Percentiles rank a stretch among this genome's conserved stretches.
Conservation (phyloP, 371 early-diverging fungal genomes). For the Apophysomyces ossiformis region DNA sequence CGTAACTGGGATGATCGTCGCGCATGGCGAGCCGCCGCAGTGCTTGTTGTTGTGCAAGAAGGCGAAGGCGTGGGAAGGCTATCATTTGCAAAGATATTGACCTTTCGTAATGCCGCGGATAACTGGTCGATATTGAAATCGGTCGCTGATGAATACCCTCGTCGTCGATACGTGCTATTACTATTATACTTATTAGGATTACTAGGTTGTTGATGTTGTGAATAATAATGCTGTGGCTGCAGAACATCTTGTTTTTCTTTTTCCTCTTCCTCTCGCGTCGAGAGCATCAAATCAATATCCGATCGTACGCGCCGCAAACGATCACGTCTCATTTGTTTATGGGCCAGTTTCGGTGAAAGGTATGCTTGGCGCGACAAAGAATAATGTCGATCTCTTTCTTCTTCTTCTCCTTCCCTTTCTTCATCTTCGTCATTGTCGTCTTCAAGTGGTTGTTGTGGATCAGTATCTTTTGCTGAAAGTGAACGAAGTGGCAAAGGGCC, state of each 20-base stretch:
- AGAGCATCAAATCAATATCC: conserved; percentile 10
- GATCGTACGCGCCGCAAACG: conserved; percentile 25
- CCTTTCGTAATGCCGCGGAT: conserved; percentile 21
- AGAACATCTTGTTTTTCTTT: neutral
- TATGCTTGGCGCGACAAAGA: no score
- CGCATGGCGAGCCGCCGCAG: neutral
- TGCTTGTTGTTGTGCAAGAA: conserved; percentile 6
- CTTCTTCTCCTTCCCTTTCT: neutral
- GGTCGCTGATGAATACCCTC: conserved; percentile 1
- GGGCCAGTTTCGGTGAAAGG: no score
- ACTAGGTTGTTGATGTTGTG: neutral
- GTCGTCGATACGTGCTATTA: neutral
- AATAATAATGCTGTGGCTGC: neutral
- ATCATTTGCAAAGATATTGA: conserved; percentile 15
- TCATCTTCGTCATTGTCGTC: neutral
- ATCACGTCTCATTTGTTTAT: neutral
- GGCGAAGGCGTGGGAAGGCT: conserved; percentile 11
- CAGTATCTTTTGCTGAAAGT: neutral
- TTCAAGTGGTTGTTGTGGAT: no score
- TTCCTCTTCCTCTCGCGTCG: neutral
- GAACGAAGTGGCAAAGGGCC: neutral
- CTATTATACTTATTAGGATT: neutral
- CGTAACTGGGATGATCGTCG: neutral
- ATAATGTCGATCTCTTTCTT: neutral
- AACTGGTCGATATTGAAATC: conserved; percentile 21